A percentile compares a stretch with the other conserved stretches of the same genome.
phyloP scores from a whole-genome alignment of 352 stramenopile genomes.

The Phytopythium chamaehyphon region DNA sequence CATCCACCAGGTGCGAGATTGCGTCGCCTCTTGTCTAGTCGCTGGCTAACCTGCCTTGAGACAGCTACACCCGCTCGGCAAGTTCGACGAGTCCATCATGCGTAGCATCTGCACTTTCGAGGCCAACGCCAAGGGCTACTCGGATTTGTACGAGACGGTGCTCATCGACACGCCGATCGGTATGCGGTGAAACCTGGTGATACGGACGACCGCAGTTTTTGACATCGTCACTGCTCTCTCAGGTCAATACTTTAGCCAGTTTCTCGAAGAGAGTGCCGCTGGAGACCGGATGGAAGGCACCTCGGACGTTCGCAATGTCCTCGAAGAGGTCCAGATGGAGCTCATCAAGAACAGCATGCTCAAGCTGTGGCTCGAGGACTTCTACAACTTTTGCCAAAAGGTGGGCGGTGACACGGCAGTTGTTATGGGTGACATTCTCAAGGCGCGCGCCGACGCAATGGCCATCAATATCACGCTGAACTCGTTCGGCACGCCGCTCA shows the following conservation, averaged over 20 bases:
- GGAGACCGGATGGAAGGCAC: slow-evolving; percentile 81
- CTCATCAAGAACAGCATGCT: slow-evolving; percentile 99
- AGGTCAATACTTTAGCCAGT: slow-evolving; percentile 98
- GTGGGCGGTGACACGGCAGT: slow-evolving; percentile 96
- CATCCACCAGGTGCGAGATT: slow-evolving; percentile 77
- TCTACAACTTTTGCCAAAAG: slow-evolving; percentile 93
- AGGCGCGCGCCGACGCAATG: slow-evolving; percentile 95
- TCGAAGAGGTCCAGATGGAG: slow-evolving; percentile 99
- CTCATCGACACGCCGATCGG: slow-evolving; percentile 98
- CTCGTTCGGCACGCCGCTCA: slow-evolving; percentile 94
- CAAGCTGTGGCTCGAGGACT: slow-evolving; percentile 96
- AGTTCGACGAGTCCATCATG: slow-evolving; percentile 99
- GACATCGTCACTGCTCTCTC: neutral
- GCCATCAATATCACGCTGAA: slow-evolving; percentile 99
- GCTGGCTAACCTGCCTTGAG: neutral
- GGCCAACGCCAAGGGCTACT: slow-evolving; percentile 95
- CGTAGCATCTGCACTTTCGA: slow-evolving; percentile 98
- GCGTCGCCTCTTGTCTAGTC: slow-evolving; percentile 1
- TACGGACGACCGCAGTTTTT: neutral
- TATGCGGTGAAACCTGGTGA: no score
- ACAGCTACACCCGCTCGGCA: slow-evolving; percentile 97
- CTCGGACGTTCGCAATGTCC: slow-evolving; percentile 92
- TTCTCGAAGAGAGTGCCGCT: slow-evolving; percentile 92
- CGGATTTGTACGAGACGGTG: slow-evolving; percentile 99
- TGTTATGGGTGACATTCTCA: slow-evolving; percentile 97